Evolutionary conservation across 2,329 filamentous ascomycete genomes (phyloP), one percentile per base, ranked within the genome.

Genomic region (Sporothrix euskadiensis): DNA sequence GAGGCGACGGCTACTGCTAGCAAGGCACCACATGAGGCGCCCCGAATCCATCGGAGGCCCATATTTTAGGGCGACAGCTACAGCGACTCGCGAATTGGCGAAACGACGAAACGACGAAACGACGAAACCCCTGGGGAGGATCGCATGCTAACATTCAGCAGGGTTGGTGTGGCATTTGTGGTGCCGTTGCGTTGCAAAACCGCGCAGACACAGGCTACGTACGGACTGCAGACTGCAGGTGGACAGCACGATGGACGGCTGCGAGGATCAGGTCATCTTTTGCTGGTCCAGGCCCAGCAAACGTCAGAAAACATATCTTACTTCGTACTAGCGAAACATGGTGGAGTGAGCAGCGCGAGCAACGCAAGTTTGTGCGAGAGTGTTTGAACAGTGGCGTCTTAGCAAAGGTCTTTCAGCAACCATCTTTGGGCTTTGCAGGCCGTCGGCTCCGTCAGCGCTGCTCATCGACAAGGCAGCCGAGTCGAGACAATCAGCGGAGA

Each of bases 261-360:
- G 49, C 49, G 66, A 41, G 32, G 10, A 56, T 69, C 66, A 56
- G 66, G 32, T 41, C 32, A 69, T 69, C 35, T 65, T 9, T 49
- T 65, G n/a, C 35, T 35, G 56, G 26, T 12, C 26, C 30, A 59
- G 30, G 30, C 56, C 26, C 52, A 6, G 19, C 19, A 54, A 22
- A 54, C 52, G 10, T 6, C 52, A 54, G 7, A 22, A 22, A 16
- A 22, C 52, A 54, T 10, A 54, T 26, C 26, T 26, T 2, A 26
- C 26, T 26, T 26, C 52, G 10, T 22, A 44, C 12, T 44, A 1
- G 52, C 2, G 52, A 56, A 56, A 14, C 22, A 12, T 8, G 56
- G 56, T 14, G 52, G n/a, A 35, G 56, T 35, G 56, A 59, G 30
- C 56, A 39, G 9, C 8, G 32, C 4, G 14, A 39, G 57, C n/a